Evolutionary conservation across 805 yeast species (phyloP), one percentile per base, ranked within the genome.

Genomic region (Zygosaccharomyces bisporus): DNA sequence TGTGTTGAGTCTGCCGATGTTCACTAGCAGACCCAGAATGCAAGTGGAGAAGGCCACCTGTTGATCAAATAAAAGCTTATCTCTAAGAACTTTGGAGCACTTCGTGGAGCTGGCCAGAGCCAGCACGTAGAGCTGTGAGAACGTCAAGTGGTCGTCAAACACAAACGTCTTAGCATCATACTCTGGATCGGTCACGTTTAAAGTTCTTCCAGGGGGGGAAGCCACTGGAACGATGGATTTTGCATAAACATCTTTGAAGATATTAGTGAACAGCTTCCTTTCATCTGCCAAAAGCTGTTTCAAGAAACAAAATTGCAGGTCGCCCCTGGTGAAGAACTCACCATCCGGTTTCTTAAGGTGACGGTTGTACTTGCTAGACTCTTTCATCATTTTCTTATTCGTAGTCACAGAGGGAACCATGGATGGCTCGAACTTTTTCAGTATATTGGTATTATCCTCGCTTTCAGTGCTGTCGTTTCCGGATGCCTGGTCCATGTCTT

Each of bases 1-100:
- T 2, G 99, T 91, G 69, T 91, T 91, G 80, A 91, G 80, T 50
- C 97, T 73, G 7, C 98, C 98, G 43, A 90, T 80, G 60, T 91
- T 91, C 13, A 91, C 97, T 48, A 91, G 71, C 30, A 91, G 66
- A 52, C 96, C 88, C 27, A 88, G 82, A 73, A 87, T 79, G 43
- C 87, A 83, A 16, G 86, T 86, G 13, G 87, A 79, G 31, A 79
- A 70, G 1, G 87, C 85, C 65, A 76, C 73, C 33, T 77, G 76
- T 49, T 73, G 75, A 49, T 83, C 87, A 44, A 70, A 68, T 36
- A 82, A 62, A 29, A 91, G 68, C 49, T 95, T 77, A 51, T 89
- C 96, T 47, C 87, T 79, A 42, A 91, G 71, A 3, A 91, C 79
- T 55, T 81, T 83, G 5, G 96, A 87, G 50, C 91, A 83, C 58